These are phyloP conservation scores for Limtongia smithiae DNA, from an alignment of 805 yeast species.

Conservation along the genomic window DNA sequence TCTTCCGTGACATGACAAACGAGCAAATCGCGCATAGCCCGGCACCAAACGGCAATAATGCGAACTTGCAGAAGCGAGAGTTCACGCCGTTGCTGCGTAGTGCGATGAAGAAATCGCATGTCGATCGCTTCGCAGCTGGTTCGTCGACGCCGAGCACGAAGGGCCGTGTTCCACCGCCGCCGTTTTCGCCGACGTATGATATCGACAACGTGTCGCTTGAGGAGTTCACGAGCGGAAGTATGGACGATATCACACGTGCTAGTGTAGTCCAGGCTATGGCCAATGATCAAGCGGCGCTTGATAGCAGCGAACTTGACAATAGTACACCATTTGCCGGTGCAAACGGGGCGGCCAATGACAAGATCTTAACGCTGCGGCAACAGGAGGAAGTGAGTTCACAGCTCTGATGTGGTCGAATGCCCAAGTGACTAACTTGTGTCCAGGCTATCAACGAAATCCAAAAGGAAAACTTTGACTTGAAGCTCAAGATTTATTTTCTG, in stretches of 20 bases:
- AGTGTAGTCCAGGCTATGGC: constrained; percentile 5
- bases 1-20: no score
- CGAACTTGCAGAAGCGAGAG: constrained; percentile 5
- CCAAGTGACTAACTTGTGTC: background rate
- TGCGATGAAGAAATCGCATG: constrained; percentile 12
- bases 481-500: constrained; percentile 24
- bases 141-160: background rate
- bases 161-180: constrained; percentile 4
- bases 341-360: constrained; percentile 9
- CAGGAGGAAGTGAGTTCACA: constrained; percentile 25
- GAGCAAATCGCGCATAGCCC: no score
- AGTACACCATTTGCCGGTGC: constrained; percentile 17
- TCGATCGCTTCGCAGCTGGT: background rate
- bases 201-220: constrained; percentile 2
- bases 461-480: constrained; percentile 31
- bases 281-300: background rate
- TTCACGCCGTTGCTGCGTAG: constrained; percentile 25
- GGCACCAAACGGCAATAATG: no score
- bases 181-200: constrained; percentile 8
- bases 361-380: constrained; percentile 26
- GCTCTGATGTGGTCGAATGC: background rate
- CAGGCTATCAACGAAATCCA: constrained; percentile 27
- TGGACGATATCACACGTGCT: constrained; percentile 24
- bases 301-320: background rate
- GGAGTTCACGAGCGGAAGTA: constrained; percentile 12